These are phyloP conservation scores for Bathelium albidoporum DNA, from an alignment of 495 filamentous ascomycete genomes.

Conservation along the genomic window DNA sequence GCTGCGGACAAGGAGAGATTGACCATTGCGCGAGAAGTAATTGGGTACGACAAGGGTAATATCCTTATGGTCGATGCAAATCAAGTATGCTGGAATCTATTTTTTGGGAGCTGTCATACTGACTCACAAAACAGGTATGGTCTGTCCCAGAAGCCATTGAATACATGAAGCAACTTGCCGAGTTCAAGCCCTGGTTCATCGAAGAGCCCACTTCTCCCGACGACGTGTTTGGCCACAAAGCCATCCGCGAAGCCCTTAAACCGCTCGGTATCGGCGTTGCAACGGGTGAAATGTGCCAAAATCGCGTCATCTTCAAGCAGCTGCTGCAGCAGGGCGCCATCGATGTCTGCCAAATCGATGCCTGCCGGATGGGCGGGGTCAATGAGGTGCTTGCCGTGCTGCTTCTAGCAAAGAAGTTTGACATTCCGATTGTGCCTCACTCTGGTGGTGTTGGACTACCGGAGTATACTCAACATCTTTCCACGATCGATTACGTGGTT, in stretches of 20 bases:
- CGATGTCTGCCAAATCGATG: constrained; percentile 84
- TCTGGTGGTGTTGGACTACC: constrained; percentile 83
- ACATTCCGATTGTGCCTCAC: constrained; percentile 78
- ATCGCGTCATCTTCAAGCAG: constrained; percentile 91
- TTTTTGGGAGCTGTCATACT: not conserved
- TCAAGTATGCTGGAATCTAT: constrained; percentile 42
- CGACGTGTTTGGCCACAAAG: constrained; percentile 80
- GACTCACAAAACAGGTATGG: constrained; percentile 50
- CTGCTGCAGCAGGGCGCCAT: constrained; percentile 67
- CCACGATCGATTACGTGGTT: constrained; percentile 88
- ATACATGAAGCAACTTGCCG: constrained; percentile 72
- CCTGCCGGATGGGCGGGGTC: constrained; percentile 81
- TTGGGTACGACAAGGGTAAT: constrained; percentile 80
- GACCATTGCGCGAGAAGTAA: constrained; percentile 64
- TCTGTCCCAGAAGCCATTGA: constrained; percentile 81
- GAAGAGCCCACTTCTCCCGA: constrained; percentile 94
- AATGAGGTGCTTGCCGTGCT: constrained; percentile 91
- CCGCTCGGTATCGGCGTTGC: constrained; percentile 74
- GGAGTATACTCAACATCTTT: constrained; percentile 89
- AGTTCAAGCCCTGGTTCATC: constrained; percentile 93
- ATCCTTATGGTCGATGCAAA: constrained; percentile 93
- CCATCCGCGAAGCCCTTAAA: constrained; percentile 66
- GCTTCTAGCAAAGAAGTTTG: constrained; percentile 77
- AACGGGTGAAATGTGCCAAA: constrained; percentile 96
- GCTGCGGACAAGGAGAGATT: constrained; percentile 61